These are phyloP conservation scores for Aspergillus sp. DNA, from an alignment of 2,329 filamentous ascomycete genomes.

Conservation along the genomic window DNA sequence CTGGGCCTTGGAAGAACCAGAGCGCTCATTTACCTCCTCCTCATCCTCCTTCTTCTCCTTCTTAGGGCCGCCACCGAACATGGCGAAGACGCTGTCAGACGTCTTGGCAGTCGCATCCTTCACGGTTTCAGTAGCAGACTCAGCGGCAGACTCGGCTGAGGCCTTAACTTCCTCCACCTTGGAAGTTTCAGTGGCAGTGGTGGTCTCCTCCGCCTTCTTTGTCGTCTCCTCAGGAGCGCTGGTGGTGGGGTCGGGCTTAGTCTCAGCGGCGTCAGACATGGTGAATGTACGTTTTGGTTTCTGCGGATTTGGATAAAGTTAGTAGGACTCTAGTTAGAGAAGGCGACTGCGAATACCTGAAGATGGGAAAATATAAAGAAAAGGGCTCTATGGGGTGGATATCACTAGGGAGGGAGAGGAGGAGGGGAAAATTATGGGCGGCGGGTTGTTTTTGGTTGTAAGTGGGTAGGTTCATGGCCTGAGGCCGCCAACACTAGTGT, in stretches of 20 bases:
- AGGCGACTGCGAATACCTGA: conserved; percentile 8
- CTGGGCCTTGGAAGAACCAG: conserved; percentile 82
- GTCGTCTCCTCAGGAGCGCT: conserved; percentile 32
- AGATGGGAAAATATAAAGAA: conserved; percentile 4
- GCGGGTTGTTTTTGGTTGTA: conserved; percentile 21
- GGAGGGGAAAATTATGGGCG: conserved; percentile 24
- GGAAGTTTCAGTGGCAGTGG: conserved; percentile 32
- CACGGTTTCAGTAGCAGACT: conserved; percentile 37
- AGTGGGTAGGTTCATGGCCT: conserved; percentile 26
- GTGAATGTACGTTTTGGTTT: conserved; percentile 18
- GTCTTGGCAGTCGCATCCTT: conserved; percentile 43
- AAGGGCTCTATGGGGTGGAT: conserved; percentile 11
- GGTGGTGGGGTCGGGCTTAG: conserved; percentile 45
- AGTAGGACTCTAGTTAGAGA: neutral
- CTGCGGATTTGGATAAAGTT: conserved; percentile 9
- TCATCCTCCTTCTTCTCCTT: conserved; percentile 87
- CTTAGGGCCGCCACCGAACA: conserved; percentile 97
- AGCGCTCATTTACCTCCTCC: conserved; percentile 79
- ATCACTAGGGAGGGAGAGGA: conserved; percentile 12
- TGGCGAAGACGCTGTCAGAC: conserved; percentile 75
- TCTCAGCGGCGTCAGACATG: conserved; percentile 46
- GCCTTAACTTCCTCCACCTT: conserved; percentile 28
- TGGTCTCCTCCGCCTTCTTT: conserved; percentile 36
- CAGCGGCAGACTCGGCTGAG: conserved; percentile 32
- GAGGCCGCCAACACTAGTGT: conserved; percentile 20